phyloP scores from a whole-genome alignment of 345 rosid genomes.

The Odontarrhena argentea region DNA sequence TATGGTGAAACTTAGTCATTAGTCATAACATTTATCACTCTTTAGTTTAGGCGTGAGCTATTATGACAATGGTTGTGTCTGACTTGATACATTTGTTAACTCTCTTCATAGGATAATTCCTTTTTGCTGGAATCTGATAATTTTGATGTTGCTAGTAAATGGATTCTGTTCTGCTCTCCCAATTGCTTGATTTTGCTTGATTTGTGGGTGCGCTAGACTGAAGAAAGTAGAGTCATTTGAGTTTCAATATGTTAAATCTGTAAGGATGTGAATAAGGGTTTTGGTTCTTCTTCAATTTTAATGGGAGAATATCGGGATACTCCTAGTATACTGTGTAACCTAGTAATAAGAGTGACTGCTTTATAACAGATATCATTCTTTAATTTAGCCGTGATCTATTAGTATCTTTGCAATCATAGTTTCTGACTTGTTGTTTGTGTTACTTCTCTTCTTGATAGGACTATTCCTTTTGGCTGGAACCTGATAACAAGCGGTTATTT shows the following conservation, averaged over 20 bases:
- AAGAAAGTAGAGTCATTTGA: slow-evolving; percentile 6
- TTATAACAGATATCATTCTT: not conserved
- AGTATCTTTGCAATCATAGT: not conserved
- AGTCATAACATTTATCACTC: not conserved
- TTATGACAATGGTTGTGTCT: not conserved
- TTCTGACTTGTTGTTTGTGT: slow-evolving; percentile 6
- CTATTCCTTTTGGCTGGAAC: slow-evolving; percentile 98
- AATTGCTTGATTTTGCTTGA: not conserved
- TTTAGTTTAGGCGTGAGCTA: too few relatives aligned
- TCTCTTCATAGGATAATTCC: too few relatives aligned
- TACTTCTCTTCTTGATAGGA: slow-evolving; percentile 54
- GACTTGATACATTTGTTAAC: not conserved
- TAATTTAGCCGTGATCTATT: not conserved
- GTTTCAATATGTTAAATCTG: slow-evolving; percentile 17
- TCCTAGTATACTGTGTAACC: slow-evolving; percentile 11
- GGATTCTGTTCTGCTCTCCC: not conserved
- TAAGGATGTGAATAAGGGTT: not conserved
- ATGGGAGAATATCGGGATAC: not conserved
- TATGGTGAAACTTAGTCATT: not conserved
- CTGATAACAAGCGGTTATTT: slow-evolving; percentile 87
- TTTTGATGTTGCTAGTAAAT: not conserved
- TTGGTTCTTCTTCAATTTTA: slow-evolving; percentile 14
- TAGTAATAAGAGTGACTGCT: not conserved
- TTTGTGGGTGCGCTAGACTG: not conserved
- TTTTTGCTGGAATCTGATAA: too few relatives aligned